phyloP scores from a whole-genome alignment of 108 stramenopile genomes.

The Schizochytrium sp. region DNA sequence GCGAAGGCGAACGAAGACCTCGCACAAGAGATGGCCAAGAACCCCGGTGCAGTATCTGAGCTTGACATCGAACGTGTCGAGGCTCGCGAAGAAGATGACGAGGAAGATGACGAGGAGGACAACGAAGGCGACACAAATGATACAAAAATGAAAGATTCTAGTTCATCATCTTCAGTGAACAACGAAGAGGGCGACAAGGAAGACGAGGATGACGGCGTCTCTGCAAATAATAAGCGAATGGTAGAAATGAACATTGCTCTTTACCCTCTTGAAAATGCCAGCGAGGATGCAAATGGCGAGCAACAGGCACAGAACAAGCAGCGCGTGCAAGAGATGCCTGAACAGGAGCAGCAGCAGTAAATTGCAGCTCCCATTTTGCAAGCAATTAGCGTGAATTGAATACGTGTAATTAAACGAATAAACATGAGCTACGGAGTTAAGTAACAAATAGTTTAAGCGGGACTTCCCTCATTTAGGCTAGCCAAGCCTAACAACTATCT shows the following conservation, averaged over 20 bases:
- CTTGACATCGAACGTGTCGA: background rate
- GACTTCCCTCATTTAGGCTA: too few relatives aligned
- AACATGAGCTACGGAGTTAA: too few relatives aligned
- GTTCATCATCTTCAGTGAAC: background rate
- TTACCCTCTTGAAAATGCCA: background rate
- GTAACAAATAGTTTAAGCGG: too few relatives aligned
- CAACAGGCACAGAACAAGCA: background rate
- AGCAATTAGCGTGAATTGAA: too few relatives aligned
- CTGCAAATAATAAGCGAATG: background rate
- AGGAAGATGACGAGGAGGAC: background rate
- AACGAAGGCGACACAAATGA: background rate
- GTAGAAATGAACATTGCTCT: background rate
- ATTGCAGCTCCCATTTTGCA: background rate
- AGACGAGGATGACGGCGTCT: background rate
- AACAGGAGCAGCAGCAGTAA: background rate
- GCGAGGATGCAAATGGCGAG: background rate
- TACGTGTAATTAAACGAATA: too few relatives aligned
- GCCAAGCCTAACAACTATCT: too few relatives aligned
- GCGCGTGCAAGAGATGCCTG: background rate
- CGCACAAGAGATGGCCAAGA: background rate
- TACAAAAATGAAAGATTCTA: background rate
- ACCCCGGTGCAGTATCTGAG: background rate
- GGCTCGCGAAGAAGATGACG: background rate
- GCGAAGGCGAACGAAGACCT: conserved; percentile 56
- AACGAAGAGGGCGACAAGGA: background rate